These are phyloP conservation scores for Aspergillus ochraceus DNA, from an alignment of 2,329 filamentous ascomycete species.

Conservation along the genomic window DNA sequence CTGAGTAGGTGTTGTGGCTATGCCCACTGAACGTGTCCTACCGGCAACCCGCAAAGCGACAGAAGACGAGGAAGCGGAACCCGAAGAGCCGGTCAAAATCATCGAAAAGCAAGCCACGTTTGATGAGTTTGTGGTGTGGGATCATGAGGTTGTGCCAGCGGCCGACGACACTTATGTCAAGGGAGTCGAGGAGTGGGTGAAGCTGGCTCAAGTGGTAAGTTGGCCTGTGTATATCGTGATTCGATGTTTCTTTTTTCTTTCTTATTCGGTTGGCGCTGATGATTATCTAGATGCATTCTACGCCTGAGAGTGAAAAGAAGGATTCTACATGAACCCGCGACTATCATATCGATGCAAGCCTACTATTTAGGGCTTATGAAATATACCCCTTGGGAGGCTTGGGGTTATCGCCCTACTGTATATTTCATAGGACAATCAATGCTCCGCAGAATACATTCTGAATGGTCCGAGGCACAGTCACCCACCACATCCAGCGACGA, in stretches of 20 bases:
- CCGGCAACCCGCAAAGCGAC: slow-evolving; percentile 37
- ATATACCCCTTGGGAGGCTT: not conserved
- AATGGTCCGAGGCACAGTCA: too few relatives aligned
- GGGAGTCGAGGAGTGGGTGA: slow-evolving; percentile 77
- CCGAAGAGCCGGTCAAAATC: slow-evolving; percentile 53
- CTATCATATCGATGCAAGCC: not conserved
- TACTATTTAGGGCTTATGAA: not conserved
- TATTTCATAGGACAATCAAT: not conserved
- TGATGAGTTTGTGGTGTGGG: slow-evolving; percentile 78
- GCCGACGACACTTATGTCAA: slow-evolving; percentile 70
- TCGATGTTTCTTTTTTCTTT: not conserved
- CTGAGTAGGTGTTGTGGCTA: slow-evolving; percentile 57
- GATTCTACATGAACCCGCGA: slow-evolving; percentile 13
- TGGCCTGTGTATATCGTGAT: not conserved
- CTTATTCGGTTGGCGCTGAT: slow-evolving; percentile 8
- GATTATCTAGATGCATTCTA: slow-evolving; percentile 28
- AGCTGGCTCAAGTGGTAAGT: slow-evolving; percentile 67
- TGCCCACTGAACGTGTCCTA: slow-evolving; percentile 44
- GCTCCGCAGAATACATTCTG: not conserved
- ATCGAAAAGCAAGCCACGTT: slow-evolving; percentile 69
- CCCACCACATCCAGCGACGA: not conserved
- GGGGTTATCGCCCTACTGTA: not conserved
- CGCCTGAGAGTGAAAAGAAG: slow-evolving; percentile 12
- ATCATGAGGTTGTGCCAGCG: slow-evolving; percentile 68
- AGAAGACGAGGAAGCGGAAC: slow-evolving; percentile 48